A percentile compares a stretch with the other conserved stretches of the same genome.
Evolutionary conservation across 352 stramenopile genomes (phyloP).

Genomic region (Aphanomyces astaci): DNA sequence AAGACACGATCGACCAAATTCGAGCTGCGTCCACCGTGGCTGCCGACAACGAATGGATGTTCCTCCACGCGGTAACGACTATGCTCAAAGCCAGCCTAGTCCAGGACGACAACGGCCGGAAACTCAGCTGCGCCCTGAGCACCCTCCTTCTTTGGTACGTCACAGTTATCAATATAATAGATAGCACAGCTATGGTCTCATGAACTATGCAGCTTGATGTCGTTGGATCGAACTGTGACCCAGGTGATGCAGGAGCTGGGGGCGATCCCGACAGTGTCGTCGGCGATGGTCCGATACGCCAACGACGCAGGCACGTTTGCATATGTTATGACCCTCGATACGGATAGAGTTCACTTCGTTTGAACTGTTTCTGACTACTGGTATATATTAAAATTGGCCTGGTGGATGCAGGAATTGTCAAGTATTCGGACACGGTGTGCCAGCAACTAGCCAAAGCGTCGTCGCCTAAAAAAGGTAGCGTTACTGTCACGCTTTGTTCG

Average conservation of each 20-base stretch:
- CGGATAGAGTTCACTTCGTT: too few species aligned
- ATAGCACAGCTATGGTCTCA: too few species aligned
- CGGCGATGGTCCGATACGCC: constrained; percentile 17
- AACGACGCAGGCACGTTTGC: background rate
- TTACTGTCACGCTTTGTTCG: too few species aligned
- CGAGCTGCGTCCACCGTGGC: background rate
- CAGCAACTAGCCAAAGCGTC: constrained; percentile 13
- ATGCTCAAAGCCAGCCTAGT: background rate
- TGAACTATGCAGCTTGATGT: constrained; percentile 4
- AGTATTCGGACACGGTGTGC: constrained; percentile 19
- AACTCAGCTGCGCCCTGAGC: background rate
- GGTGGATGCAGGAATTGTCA: background rate
- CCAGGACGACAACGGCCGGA: background rate
- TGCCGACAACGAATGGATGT: constrained; percentile 1
- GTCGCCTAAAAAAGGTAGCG: background rate
- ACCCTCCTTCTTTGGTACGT: constrained; percentile 15
- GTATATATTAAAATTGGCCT: background rate
- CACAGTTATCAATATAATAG: too few species aligned
- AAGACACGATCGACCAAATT: constrained; percentile 1
- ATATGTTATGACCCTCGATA: background rate
- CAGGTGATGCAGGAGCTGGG: constrained; percentile 3
- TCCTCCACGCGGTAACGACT: background rate
- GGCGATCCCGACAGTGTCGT: constrained; percentile 7
- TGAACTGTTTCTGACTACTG: too few species aligned
- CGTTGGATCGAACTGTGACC: constrained; percentile 13